phyloP scores from a whole-genome alignment of 371 early-diverging fungal genomes.

The Paraphysoderma sedebokerense region DNA sequence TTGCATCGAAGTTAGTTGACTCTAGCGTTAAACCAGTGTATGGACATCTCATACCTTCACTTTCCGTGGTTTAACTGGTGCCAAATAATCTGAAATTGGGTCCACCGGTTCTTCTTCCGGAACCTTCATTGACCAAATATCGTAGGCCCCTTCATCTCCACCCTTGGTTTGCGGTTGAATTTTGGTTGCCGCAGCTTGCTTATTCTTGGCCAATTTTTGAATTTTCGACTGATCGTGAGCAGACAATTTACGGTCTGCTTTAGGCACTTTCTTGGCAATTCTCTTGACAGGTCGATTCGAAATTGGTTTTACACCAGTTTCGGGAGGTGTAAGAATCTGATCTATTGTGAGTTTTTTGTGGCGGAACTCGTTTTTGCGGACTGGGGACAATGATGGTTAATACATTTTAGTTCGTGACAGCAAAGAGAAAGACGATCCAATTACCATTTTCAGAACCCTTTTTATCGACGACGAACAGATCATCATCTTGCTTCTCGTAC shows the following conservation, averaged over 20 bases:
- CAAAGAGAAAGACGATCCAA: not conserved
- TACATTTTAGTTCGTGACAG: not conserved
- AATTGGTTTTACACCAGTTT: constrained; percentile 6
- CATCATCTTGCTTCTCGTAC: constrained; percentile 28
- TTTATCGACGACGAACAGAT: constrained; percentile 58
- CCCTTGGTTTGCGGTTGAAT: not conserved
- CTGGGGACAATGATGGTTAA: not conserved
- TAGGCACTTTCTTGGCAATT: not conserved
- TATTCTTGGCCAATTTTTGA: not conserved
- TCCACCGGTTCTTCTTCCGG: not conserved
- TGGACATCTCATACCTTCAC: constrained; percentile 7
- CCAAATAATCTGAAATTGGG: constrained; percentile 6
- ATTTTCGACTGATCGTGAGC: not conserved
- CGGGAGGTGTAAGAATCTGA: constrained; percentile 43
- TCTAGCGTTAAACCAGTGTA: no score
- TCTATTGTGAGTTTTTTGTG: constrained; percentile 50
- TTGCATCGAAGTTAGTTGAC: constrained; percentile 13
- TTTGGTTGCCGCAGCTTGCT: not conserved
- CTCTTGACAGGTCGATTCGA: constrained; percentile 3
- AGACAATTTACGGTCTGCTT: no score
- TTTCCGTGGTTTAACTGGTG: constrained; percentile 9
- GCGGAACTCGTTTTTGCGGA: constrained; percentile 15
- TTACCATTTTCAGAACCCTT: constrained; percentile 40
- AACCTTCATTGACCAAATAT: constrained; percentile 7
- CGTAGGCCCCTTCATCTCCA: not conserved